phyloP scores from a whole-genome alignment of 1,284 basidiomycete species.

The Jaminaea rosea region DNA sequence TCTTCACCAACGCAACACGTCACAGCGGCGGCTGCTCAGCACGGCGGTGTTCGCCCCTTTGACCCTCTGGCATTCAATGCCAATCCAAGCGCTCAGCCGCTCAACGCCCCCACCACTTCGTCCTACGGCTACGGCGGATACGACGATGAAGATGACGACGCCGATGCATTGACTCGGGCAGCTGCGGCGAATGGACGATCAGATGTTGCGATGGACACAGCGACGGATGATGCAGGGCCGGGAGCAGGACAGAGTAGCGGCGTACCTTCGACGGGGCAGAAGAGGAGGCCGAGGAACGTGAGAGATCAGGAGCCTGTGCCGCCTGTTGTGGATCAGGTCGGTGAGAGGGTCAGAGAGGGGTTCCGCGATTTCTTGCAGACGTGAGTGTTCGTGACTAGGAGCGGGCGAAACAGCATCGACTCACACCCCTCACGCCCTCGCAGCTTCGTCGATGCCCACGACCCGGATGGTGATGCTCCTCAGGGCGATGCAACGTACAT shows the following conservation, averaged over 20 bases:
- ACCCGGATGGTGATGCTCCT: slow-evolving; percentile 47
- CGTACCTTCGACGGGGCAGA: slow-evolving; percentile 6
- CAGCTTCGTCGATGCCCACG: slow-evolving; percentile 63
- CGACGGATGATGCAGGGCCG: slow-evolving; percentile 2
- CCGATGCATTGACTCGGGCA: neutral
- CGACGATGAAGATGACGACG: neutral
- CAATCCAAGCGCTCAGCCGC: neutral
- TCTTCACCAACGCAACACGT: slow-evolving; percentile 1
- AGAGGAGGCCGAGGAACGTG: slow-evolving; percentile 5
- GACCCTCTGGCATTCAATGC: slow-evolving; percentile 1
- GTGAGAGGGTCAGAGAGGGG: slow-evolving; percentile 80
- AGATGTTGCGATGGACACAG: slow-evolving; percentile 16
- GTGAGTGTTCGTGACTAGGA: slow-evolving; percentile 54
- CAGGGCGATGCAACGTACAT: slow-evolving; percentile 59
- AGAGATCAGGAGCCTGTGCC: slow-evolving; percentile 56
- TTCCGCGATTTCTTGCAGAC: slow-evolving; percentile 83
- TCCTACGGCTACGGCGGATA: neutral
- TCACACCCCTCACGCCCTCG: neutral
- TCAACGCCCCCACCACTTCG: neutral
- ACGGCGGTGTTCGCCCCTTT: neutral
- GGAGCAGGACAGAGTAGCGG: neutral
- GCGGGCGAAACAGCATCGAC: neutral
- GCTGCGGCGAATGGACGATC: slow-evolving; percentile 14
- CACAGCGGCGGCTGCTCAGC: neutral
- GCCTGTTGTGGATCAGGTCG: slow-evolving; percentile 79